A percentile compares a stretch with the other conserved stretches of the same genome.
Conservation (phyloP, 495 filamentous ascomycete species). For the Tuber microsphaerosporum region DNA sequence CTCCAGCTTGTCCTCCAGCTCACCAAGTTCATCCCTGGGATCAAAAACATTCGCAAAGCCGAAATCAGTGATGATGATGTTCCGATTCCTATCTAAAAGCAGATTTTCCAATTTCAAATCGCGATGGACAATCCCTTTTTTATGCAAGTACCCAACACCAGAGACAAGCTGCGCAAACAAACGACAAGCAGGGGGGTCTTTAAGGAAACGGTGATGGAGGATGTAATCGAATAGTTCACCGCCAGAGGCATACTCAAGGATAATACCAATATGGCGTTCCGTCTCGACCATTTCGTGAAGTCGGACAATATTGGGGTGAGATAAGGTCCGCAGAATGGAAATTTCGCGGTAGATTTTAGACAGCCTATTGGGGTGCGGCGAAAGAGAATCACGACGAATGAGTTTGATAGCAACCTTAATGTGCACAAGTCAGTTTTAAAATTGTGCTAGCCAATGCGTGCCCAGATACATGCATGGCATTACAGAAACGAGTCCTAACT, state of each 20-base stretch:
- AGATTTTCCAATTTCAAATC: constrained; percentile 97
- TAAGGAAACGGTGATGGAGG: constrained; percentile 88
- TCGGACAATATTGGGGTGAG: constrained; percentile 92
- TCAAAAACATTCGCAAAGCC: constrained; percentile 98
- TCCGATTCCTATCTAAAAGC: constrained; percentile 87
- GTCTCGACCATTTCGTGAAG: constrained; percentile 99
- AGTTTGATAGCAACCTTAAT: constrained; percentile 92
- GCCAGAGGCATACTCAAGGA: constrained; percentile 95
- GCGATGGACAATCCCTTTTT: constrained; percentile 97
- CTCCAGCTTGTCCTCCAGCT: constrained; percentile 77
- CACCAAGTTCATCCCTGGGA: constrained; percentile 73
- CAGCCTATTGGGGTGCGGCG: constrained; percentile 74
- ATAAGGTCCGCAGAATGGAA: constrained; percentile 72
- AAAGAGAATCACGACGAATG: constrained; percentile 81
- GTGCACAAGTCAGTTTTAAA: constrained; percentile 14
- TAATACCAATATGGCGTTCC: constrained; percentile 91
- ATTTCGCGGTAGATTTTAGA: constrained; percentile 98
- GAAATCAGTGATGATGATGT: constrained; percentile 99
- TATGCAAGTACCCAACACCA: constrained; percentile 95
- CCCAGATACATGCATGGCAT: background rate
- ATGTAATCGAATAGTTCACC: constrained; percentile 99
- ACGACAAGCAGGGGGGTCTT: constrained; percentile 80
- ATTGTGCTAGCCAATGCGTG: background rate
- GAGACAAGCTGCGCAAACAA: constrained; percentile 95
- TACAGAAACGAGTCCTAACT: background rate